phyloP scores from a whole-genome alignment of 306 rosid species.

The Luffa acutangula region DNA sequence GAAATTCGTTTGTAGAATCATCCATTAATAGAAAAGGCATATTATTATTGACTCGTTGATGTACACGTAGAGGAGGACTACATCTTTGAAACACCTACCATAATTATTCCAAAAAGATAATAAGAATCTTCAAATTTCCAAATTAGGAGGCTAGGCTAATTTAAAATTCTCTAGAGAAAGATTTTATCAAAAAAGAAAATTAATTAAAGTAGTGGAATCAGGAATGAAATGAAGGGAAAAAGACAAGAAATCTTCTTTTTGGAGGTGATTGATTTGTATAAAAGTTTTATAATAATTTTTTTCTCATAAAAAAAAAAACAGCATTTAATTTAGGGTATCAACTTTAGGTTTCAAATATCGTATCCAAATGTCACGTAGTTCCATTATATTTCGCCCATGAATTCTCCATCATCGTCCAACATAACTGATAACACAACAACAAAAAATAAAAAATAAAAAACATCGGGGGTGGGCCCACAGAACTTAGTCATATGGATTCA shows the following conservation, averaged over 20 bases:
- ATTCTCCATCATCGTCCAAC: neutral
- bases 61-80: too few relatives aligned
- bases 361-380: neutral
- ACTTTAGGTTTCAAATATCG: neutral
- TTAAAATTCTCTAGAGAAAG: neutral
- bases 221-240: neutral
- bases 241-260: neutral
- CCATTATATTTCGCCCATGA: neutral
- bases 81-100: neutral
- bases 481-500: neutral
- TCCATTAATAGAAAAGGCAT: neutral
- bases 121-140: neutral
- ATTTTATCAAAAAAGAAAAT: neutral
- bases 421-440: neutral
- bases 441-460: neutral
- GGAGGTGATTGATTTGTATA: neutral
- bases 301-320: neutral
- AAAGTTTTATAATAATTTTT: too few relatives aligned
- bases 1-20: neutral
- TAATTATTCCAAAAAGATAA: neutral
- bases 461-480: neutral
- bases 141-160: neutral
- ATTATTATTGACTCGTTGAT: neutral
- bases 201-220: neutral
- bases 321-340: neutral